phyloP scores from a whole-genome alignment of 176 grass and related monocot genomes.

The Ananas comosus region DNA sequence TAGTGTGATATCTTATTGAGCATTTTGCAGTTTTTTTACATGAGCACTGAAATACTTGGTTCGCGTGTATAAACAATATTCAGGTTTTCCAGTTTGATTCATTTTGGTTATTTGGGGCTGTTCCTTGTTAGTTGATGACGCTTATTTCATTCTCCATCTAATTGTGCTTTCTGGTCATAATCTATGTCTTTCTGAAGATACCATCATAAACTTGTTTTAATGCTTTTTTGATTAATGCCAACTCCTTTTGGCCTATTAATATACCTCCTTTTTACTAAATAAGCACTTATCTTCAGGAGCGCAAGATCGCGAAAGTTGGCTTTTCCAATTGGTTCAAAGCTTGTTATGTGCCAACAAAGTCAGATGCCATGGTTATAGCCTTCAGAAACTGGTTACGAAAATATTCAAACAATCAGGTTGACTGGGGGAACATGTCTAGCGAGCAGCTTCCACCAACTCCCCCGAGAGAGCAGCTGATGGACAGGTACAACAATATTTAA shows the following conservation, averaged over 20 bases:
- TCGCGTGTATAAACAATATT: no score
- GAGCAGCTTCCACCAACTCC: constrained; percentile 48
- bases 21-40: background rate
- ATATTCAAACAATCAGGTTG: constrained; percentile 44
- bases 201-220: background rate
- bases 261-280: background rate
- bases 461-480: constrained; percentile 55
- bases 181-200: background rate
- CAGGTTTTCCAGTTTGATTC: no score
- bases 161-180: background rate
- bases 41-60: no score
- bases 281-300: constrained; percentile 39
- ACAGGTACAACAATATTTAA: constrained; percentile 36
- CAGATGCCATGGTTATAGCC: constrained; percentile 63
- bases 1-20: background rate
- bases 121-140: background rate
- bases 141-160: background rate
- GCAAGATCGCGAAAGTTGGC: constrained; percentile 36
- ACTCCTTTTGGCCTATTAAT: background rate
- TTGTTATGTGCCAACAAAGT: constrained; percentile 72
- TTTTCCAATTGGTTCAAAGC: constrained; percentile 52
- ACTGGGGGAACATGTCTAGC: constrained; percentile 30
- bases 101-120: no score
- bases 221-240: background rate
- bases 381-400: constrained; percentile 90